A percentile compares a stretch with the other conserved stretches of the same genome.
Conservation (phyloP, 1,284 basidiomycete genomes). For the Ceratobasidium theobromae region DNA sequence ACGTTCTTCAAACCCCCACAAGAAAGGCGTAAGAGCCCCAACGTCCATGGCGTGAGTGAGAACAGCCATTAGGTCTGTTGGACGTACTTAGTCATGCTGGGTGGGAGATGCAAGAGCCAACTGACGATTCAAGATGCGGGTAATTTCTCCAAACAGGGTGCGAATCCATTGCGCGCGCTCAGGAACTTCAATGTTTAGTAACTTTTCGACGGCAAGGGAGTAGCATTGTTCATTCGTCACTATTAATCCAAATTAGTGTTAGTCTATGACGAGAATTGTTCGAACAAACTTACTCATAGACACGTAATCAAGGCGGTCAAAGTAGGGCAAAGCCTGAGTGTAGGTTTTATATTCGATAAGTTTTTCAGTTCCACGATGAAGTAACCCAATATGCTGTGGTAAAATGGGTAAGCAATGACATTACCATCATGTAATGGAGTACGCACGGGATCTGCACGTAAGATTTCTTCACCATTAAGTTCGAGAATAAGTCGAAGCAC, state of each 20-base stretch:
- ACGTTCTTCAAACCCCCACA: slow-evolving; percentile 99
- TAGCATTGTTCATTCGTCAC: slow-evolving; percentile 98
- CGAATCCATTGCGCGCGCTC: slow-evolving; percentile 99
- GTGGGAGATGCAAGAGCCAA: slow-evolving; percentile 34
- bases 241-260: slow-evolving; percentile 42
- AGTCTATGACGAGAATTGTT: neutral
- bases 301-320: slow-evolving; percentile 98
- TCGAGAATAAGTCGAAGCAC: slow-evolving; percentile 98
- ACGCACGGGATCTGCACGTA: slow-evolving; percentile 84
- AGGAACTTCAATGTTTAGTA: slow-evolving; percentile 98
- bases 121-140: slow-evolving; percentile 89
- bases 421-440: neutral
- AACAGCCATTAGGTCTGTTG: slow-evolving; percentile 90
- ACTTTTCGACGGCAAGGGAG: slow-evolving; percentile 95
- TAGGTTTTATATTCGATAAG: slow-evolving; percentile 99
- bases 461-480: slow-evolving; percentile 94
- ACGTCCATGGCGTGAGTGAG: slow-evolving; percentile 97
- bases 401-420: slow-evolving; percentile 24
- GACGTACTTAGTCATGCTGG: slow-evolving; percentile 3
- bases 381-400: slow-evolving; percentile 84
- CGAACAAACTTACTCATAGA: slow-evolving; percentile 82
- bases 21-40: slow-evolving; percentile 96
- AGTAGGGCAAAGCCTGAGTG: slow-evolving; percentile 97
- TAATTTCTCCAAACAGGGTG: slow-evolving; percentile 96
- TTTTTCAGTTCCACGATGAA: slow-evolving; percentile 98